phyloP scores from a whole-genome alignment of 1,139 yeast genomes.

The Saccharomycopsis phalli region DNA sequence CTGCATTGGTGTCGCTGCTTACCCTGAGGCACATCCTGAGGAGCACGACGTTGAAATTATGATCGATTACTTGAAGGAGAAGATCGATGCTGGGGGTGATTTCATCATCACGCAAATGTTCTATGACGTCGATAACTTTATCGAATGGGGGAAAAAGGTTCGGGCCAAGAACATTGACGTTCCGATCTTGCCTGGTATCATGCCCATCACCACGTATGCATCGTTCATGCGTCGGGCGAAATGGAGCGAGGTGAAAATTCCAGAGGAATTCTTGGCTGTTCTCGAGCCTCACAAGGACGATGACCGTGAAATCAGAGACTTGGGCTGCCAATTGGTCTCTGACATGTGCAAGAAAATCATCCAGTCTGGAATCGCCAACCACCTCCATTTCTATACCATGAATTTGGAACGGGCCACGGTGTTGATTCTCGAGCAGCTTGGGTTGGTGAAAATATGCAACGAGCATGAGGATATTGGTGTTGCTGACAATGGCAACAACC shows the following conservation, averaged over 20 bases:
- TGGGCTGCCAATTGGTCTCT: slow-evolving; percentile 74
- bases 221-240: slow-evolving; percentile 87
- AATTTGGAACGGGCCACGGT: slow-evolving; percentile 84
- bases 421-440: slow-evolving; percentile 74
- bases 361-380: slow-evolving; percentile 67
- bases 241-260: slow-evolving; percentile 84
- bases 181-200: slow-evolving; percentile 94
- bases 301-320: slow-evolving; percentile 78
- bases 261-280: slow-evolving; percentile 58
- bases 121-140: slow-evolving; percentile 80
- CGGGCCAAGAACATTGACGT: slow-evolving; percentile 64
- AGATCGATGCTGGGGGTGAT: slow-evolving; percentile 88
- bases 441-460: slow-evolving; percentile 35
- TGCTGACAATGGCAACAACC: neutral
- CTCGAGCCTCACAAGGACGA: slow-evolving; percentile 85
- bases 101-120: slow-evolving; percentile 90
- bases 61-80: slow-evolving; percentile 66
- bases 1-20: slow-evolving; percentile 69
- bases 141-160: slow-evolving; percentile 69
- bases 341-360: slow-evolving; percentile 74
- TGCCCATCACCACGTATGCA: slow-evolving; percentile 95
- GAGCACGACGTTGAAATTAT: slow-evolving; percentile 53
- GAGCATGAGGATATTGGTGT: slow-evolving; percentile 25
- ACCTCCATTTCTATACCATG: slow-evolving; percentile 94
- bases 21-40: slow-evolving; percentile 78